A percentile compares a stretch with the other conserved stretches of the same genome.
phyloP scores from a whole-genome alignment of 495 filamentous ascomycete genomes.

The Penicillium lividum region DNA sequence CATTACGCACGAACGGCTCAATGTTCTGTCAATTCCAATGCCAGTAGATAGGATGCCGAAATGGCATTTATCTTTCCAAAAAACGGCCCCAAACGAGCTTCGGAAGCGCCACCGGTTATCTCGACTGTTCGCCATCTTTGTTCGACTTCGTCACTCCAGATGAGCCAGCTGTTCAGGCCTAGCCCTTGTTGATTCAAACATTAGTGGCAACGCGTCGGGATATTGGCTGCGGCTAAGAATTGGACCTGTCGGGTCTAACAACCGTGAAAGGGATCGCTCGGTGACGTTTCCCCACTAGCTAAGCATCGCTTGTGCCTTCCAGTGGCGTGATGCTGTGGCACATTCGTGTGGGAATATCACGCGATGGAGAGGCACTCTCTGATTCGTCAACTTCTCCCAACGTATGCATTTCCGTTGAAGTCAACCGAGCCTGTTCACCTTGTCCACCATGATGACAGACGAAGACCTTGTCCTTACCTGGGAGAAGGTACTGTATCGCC shows the following conservation, averaged over 20 bases:
- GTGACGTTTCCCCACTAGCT: constrained; percentile 78
- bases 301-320: constrained; percentile 51
- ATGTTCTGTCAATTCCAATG: constrained; percentile 59
- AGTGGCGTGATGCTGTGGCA: constrained; percentile 74
- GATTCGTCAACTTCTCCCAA: constrained; percentile 24
- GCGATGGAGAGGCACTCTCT: constrained; percentile 28
- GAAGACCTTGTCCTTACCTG: constrained; percentile 36
- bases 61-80: constrained; percentile 40
- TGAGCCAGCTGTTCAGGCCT: constrained; percentile 58
- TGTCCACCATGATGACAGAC: constrained; percentile 61
- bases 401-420: constrained; percentile 61
- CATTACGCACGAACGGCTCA: constrained; percentile 44
- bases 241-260: constrained; percentile 67
- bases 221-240: constrained; percentile 62
- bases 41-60: constrained; percentile 69
- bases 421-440: constrained; percentile 59
- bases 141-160: constrained; percentile 55
- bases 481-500: constrained; percentile 50
- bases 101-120: constrained; percentile 39
- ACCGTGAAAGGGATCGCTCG: constrained; percentile 62
- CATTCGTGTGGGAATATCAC: constrained; percentile 59
- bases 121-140: constrained; percentile 53
- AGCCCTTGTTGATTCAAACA: constrained; percentile 42
- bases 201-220: constrained; percentile 69
- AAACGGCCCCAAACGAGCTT: constrained; percentile 62